Base-by-base conservation (phyloP, 306 rosid genomes). In the Ziziphus jujuba region DNA sequence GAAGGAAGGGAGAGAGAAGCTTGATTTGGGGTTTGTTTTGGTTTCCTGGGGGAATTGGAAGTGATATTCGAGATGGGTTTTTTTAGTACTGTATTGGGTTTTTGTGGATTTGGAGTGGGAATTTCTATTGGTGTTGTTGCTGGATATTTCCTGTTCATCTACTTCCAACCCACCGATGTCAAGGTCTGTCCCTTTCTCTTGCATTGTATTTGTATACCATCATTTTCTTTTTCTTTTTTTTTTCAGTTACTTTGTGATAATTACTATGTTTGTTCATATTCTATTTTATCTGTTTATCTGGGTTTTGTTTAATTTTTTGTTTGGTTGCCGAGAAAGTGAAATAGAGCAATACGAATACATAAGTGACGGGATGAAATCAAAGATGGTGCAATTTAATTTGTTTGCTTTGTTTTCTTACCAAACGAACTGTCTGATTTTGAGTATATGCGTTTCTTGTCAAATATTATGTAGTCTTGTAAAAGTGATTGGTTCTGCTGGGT, bases 21-120 rank as follows among this genome's bases (percentile, higher is more conserved):
- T 58, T 63, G 87, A 83, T 74, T 82, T 72, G 66, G 23, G 54
- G 6, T 22, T n/a, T 19, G 73, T 52, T 24, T 58, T n/a, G n/a
- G 61, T 58, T 61, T 65, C 23, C 62, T 40, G 68, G 21, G 71
- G 21, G 13, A 56, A 60, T 70, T 43, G 49, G 66, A 57, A 35
- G 53, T 5, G 33, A 56, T 63, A 59, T 73, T 66, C 65, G 78
- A 72, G 65, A 92, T 92, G 97, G 97, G 91, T 25, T 89, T 92
- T 76, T 75, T 89, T 58, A 61, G 95, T 70, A 84, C 91, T 50
- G 54, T 92, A 44, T 74, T 87, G 49, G 89, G 97, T 0, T 44
- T 89, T 59, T 89, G 70, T 63, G 98, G 98, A 73, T 92, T 92
- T 56, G 97, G 97, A 79, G 16, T 89, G 58, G 98, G 96, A 33